A percentile compares a stretch with the other conserved stretches of the same genome.
phyloP scores from a whole-genome alignment of 1,284 basidiomycete genomes.

The Puccinia triticina region DNA sequence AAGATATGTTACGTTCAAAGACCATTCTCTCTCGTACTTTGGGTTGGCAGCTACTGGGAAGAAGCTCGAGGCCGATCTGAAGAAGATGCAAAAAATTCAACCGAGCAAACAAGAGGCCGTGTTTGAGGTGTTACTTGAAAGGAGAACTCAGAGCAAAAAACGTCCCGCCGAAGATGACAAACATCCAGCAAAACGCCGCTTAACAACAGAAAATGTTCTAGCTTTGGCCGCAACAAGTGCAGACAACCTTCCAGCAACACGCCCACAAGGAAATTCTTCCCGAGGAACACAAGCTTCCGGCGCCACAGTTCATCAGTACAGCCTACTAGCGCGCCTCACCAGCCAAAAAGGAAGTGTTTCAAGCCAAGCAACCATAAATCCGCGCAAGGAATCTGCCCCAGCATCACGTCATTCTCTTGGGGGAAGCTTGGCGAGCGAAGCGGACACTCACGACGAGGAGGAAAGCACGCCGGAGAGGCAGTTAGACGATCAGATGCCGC shows the following conservation, averaged over 20 bases:
- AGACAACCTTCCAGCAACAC: not conserved
- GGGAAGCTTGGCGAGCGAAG: not conserved
- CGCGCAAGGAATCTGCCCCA: not conserved
- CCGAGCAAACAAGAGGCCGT: not conserved
- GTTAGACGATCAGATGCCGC: conserved; percentile 9
- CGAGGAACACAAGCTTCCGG: not conserved
- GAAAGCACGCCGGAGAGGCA: not conserved
- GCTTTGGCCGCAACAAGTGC: not conserved
- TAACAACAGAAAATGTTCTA: not conserved
- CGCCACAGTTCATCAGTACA: not conserved
- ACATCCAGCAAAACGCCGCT: conserved; percentile 2
- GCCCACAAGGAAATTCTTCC: not conserved
- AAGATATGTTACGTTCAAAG: conserved; percentile 22
- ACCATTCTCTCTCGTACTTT: conserved; percentile 13
- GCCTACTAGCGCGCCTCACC: not conserved
- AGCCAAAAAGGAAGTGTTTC: not conserved
- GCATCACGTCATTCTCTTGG: not conserved
- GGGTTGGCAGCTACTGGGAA: conserved; percentile 5
- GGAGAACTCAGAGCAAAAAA: not conserved
- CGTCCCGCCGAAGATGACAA: not conserved
- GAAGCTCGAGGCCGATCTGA: conserved; percentile 1
- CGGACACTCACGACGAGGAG: not conserved
- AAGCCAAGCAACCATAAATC: conserved; percentile 1
- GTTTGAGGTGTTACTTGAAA: conserved; percentile 9
- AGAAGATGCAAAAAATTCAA: not conserved